Evolutionary conservation across 371 early-diverging fungal species (phyloP), one percentile per base, ranked within the genome.

Genomic region (Mortierella sp.): DNA sequence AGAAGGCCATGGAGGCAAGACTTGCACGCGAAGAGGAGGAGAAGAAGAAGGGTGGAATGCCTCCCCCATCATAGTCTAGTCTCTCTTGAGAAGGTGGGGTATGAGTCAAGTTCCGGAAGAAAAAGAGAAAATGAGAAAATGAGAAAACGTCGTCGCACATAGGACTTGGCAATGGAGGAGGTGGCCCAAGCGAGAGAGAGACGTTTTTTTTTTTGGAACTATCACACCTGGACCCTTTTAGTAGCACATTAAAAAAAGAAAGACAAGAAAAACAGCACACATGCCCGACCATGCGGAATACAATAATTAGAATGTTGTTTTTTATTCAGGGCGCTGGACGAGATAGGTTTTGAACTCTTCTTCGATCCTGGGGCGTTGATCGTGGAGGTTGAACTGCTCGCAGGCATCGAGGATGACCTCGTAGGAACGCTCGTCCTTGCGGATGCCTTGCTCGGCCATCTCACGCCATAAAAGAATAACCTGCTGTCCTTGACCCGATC

Each of bases 1-100:
- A 68, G 39, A 69, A 71, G 71, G 85, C 88, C 16, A 81, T 76
- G 79, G 79, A 79, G 48, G 80, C 80, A 26, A 74, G 79, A 40
- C 65, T 82, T 47, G 70, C 37, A 26, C 82, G 82, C 40, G 82
- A 82, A 63, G 82, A 74, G 53, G 73, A 72, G 64, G 76, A 68
- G 45, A 77, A 71, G 50, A 50, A 53, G 29, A 41, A 34, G 37
- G 69, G 61, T 22, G 68, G 22, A n/a, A 50, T 66, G 10, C 40
- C 71, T 11, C 67, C 76, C 22, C 53, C 80, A 48, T 68, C 73
- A 73, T 72, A 75, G 76, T 9, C 44, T 34, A 22, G 41, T 26
- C 39, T 61, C 9, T 4, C 16, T 29, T 8, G 14, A 34, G 19
- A 58, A 19, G 34, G 47, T 5, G 47, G 47, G 4, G 47, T 2